phyloP scores from a whole-genome alignment of 2,329 filamentous ascomycete genomes.

The Erysiphe neolycopersici region DNA sequence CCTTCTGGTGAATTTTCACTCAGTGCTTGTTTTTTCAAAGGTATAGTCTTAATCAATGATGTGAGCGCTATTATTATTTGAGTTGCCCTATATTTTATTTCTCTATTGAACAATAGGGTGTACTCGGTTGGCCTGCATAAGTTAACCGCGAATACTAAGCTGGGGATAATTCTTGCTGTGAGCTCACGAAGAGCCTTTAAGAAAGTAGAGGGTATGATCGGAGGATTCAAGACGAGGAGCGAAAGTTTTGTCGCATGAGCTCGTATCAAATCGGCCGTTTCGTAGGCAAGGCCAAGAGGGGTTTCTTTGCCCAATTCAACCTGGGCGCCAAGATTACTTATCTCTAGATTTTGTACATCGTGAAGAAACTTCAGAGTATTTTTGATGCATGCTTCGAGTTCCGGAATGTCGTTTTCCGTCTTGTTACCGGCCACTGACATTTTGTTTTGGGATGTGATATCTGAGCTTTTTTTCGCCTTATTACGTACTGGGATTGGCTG shows the following conservation, averaged over 20 bases:
- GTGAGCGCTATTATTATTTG: slow-evolving; percentile 35
- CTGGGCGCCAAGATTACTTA: no score
- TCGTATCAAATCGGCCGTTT: slow-evolving; percentile 45
- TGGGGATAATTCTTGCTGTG: slow-evolving; percentile 45
- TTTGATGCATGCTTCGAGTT: no score
- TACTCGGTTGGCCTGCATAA: slow-evolving; percentile 33
- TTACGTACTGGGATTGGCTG: no score
- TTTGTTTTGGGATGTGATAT: no score
- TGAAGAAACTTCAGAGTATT: no score
- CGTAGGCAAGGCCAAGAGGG: slow-evolving; percentile 40
- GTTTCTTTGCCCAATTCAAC: slow-evolving; percentile 15
- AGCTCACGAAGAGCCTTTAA: slow-evolving; percentile 43
- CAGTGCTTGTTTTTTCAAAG: slow-evolving; percentile 27
- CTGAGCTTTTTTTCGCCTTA: no score
- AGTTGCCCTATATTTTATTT: slow-evolving; percentile 31
- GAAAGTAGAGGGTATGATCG: slow-evolving; percentile 60
- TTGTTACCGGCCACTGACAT: no score
- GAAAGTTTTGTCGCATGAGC: slow-evolving; percentile 74
- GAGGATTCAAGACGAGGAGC: slow-evolving; percentile 61
- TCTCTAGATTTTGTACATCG: no score
- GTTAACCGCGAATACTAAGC: slow-evolving; percentile 42
- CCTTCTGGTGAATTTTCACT: slow-evolving; percentile 21
- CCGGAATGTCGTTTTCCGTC: no score
- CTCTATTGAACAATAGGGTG: slow-evolving; percentile 33
- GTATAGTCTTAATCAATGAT: slow-evolving; percentile 31